Evolutionary conservation across 2,329 filamentous ascomycete genomes (phyloP).

Genomic region (Phaeosphaeriaceae sp.): DNA sequence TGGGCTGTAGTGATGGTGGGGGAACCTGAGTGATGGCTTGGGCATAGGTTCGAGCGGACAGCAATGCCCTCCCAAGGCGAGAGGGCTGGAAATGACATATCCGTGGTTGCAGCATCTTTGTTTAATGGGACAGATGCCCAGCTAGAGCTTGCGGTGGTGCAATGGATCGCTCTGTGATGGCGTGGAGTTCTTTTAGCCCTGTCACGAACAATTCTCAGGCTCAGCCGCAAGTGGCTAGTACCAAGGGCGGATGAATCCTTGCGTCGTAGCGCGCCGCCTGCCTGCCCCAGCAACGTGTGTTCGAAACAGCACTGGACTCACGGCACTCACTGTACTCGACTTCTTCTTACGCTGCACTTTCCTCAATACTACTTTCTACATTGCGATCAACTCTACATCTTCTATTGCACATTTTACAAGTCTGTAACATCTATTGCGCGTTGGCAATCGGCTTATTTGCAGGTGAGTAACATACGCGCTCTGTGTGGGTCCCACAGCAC

Average conservation of each 20-base stretch:
- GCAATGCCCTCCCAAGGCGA: constrained; percentile 56
- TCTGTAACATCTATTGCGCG: constrained; percentile 29
- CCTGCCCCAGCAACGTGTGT: too few relatives aligned
- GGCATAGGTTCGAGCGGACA: constrained; percentile 60
- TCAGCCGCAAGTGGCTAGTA: constrained; percentile 33
- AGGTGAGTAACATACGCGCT: constrained; percentile 43
- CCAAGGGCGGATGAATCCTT: constrained; percentile 4
- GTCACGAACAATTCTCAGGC: constrained; percentile 40
- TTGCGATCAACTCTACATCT: constrained; percentile 2
- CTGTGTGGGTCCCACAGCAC: constrained; percentile 36
- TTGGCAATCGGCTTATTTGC: constrained; percentile 20
- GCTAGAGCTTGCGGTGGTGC: constrained; percentile 21
- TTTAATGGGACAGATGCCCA: constrained; percentile 19
- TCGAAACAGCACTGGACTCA: constrained; percentile 5
- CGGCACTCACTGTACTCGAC: constrained; percentile 13
- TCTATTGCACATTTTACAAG: constrained; percentile 2
- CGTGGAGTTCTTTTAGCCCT: constrained; percentile 25
- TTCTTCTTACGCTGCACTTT: constrained; percentile 17
- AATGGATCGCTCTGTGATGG: constrained; percentile 27
- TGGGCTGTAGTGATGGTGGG: constrained; percentile 43
- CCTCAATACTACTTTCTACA: neutral
- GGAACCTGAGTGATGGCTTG: constrained; percentile 44
- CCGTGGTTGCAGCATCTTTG: constrained; percentile 70
- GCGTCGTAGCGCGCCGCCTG: constrained; percentile 15
- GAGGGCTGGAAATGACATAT: constrained; percentile 62